A percentile compares a stretch with the other conserved stretches of the same genome.
Conservation (phyloP, 257 asterid genomes). For the Solanum piurae region DNA sequence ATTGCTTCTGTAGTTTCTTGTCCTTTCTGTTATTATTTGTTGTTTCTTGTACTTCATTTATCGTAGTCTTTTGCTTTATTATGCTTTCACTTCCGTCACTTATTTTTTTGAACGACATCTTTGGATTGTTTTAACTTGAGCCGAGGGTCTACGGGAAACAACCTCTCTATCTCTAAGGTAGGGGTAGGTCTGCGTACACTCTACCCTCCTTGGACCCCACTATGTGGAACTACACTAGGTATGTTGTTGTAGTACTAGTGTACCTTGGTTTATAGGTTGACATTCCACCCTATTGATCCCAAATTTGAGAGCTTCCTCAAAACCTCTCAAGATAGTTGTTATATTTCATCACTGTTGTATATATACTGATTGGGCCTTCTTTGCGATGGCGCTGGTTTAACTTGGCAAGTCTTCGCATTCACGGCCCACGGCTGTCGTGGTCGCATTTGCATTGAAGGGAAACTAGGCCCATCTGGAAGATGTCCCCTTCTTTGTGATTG, state of each 20-base stretch:
- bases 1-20: not conserved
- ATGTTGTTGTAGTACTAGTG: not conserved
- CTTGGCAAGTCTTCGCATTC: not conserved
- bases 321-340: not conserved
- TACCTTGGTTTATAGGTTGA: not conserved
- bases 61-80: not conserved
- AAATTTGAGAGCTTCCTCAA: not conserved
- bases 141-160: not conserved
- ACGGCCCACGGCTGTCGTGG: not conserved
- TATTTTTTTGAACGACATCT: not conserved
- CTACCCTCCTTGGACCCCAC: not conserved
- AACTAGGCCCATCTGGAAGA: not conserved
- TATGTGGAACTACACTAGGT: not conserved
- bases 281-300: not conserved
- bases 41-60: not conserved
- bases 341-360: not conserved
- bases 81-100: not conserved
- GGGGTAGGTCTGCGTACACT: not conserved
- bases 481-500: not conserved
- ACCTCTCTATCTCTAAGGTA: not conserved
- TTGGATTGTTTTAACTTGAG: not conserved
- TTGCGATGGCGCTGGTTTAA: not conserved
- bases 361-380: not conserved
- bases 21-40: too few relatives aligned
- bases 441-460: not conserved